Base-by-base conservation (phyloP, 2,329 filamentous ascomycete genomes). In the Exutisphaerella laricina region DNA sequence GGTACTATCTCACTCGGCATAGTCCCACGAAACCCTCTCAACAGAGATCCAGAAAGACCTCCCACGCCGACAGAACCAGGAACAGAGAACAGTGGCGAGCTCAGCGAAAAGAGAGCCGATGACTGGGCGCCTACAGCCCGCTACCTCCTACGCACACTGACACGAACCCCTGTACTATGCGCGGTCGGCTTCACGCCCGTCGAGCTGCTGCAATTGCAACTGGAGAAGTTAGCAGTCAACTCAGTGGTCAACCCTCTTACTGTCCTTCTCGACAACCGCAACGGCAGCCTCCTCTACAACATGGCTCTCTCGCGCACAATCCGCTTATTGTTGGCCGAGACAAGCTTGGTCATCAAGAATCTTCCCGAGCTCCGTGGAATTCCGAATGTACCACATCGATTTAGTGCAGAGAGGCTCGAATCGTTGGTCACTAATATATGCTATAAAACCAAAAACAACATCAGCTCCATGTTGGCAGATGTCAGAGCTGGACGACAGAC, bases 211-310 rank as follows among this genome's bases (percentile, higher is more conserved):
- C 75, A 78, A 48, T 71, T 78, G 55, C 92, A 95, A 64, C 75
- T 97, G 3, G 84, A 90, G 34, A 83, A 82, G 34, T 71, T 96
- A 26, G 80, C 86, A 2, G 78, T 89, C 54, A 82, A 83, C 48
- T 78, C 81, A 35, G 74, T 92, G 20, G 78, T 94, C 41, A 89
- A 95, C 51, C 82, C 90, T 0, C 70, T 96, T 4, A 89, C 87
- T 3, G 82, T 85, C 1, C 69, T 94, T 6, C 74, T 94, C 39
- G 85, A 94, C 55, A 79, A 82, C 54, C 74, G 77, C 20, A 94
- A 94, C 60, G 79, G 84, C 31, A 72, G 80, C 34, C 65, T 97
- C 0, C 66, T 84, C 5, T 74, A 77, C 56, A 89, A 89, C 64
- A 73, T 72, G 48, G 70, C 77, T 28, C 73, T 85, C 0, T 78